phyloP scores from a whole-genome alignment of 2,329 filamentous ascomycete species.

The Sporothrix pallida region DNA sequence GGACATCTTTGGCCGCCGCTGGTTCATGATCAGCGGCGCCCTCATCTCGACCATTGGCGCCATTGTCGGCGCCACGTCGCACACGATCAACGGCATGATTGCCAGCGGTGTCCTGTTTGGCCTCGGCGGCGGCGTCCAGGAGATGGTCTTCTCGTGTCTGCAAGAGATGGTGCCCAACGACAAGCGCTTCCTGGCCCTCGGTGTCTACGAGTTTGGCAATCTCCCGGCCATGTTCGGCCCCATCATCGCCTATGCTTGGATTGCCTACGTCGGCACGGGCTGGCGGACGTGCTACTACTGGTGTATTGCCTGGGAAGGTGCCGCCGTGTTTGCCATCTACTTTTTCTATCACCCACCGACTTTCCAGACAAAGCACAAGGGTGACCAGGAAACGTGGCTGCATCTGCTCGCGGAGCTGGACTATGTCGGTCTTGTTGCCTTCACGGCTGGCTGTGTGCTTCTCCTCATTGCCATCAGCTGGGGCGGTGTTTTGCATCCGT shows the following conservation, averaged over 20 bases:
- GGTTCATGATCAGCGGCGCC: slow-evolving; percentile 47
- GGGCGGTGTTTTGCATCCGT: slow-evolving; percentile 30
- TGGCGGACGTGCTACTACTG: slow-evolving; percentile 47
- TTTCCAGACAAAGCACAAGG: slow-evolving; percentile 45
- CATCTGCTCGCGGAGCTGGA: slow-evolving; percentile 36
- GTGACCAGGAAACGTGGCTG: slow-evolving; percentile 38
- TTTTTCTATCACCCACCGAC: slow-evolving; percentile 47
- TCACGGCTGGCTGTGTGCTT: slow-evolving; percentile 20
- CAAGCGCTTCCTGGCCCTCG: slow-evolving; percentile 44
- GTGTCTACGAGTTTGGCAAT: slow-evolving; percentile 44
- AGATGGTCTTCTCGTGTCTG: slow-evolving; percentile 47
- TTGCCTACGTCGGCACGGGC: slow-evolving; percentile 41
- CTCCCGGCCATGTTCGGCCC: slow-evolving; percentile 43
- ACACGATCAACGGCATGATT: slow-evolving; percentile 49
- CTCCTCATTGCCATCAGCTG: slow-evolving; percentile 29
- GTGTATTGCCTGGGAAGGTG: slow-evolving; percentile 44
- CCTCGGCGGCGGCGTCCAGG: slow-evolving; percentile 48
- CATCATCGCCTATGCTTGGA: slow-evolving; percentile 45
- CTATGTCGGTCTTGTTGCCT: slow-evolving; percentile 27
- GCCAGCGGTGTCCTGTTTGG: slow-evolving; percentile 48
- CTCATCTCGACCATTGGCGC: slow-evolving; percentile 46
- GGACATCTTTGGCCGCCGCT: slow-evolving; percentile 49
- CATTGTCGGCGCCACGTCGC: slow-evolving; percentile 48
- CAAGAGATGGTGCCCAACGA: slow-evolving; percentile 48
- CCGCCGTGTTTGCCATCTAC: slow-evolving; percentile 38